These are phyloP conservation scores for Hyaloscypha bicolor DNA, from an alignment of 495 filamentous ascomycete genomes.

Conservation along the genomic window DNA sequence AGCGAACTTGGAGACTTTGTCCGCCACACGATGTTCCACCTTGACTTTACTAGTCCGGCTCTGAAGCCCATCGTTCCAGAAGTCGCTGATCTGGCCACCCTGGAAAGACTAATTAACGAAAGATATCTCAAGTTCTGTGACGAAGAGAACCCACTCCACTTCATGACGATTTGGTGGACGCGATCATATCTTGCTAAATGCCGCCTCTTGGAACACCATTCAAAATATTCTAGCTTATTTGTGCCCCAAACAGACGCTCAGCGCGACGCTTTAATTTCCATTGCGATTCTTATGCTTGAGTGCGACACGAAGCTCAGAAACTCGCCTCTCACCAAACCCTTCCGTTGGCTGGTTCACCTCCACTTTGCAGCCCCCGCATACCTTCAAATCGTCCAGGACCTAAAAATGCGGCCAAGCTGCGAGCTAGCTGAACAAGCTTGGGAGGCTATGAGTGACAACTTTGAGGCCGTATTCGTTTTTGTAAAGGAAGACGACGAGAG, in stretches of 20 bases:
- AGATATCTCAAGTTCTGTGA: conserved; percentile 61
- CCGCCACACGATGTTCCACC: conserved; percentile 46
- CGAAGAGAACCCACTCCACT: conserved; percentile 59
- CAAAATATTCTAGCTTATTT: conserved; percentile 38
- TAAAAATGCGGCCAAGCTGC: conserved; percentile 49
- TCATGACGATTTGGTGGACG: conserved; percentile 52
- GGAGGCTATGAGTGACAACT: conserved; percentile 39
- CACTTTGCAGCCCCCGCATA: conserved; percentile 55
- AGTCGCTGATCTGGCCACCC: conserved; percentile 33
- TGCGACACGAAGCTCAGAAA: conserved; percentile 49
- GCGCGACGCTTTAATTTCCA: conserved; percentile 48
- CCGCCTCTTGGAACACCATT: conserved; percentile 41
- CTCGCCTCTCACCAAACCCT: conserved; percentile 43
- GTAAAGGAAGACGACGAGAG: conserved; percentile 23
- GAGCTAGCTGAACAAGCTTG: conserved; percentile 53
- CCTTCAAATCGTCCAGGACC: conserved; percentile 52
- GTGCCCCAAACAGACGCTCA: conserved; percentile 23
- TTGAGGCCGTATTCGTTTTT: conserved; percentile 40
- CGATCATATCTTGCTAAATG: conserved; percentile 44
- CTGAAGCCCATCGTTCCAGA: conserved; percentile 49
- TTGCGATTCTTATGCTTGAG: conserved; percentile 45
- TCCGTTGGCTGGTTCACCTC: conserved; percentile 50
- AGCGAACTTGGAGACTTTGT: conserved; percentile 52
- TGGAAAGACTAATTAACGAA: conserved; percentile 44
- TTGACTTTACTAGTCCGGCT: conserved; percentile 41